Conservation (phyloP, 371 early-diverging fungal genomes). For the Apophysomyces sp. region DNA sequence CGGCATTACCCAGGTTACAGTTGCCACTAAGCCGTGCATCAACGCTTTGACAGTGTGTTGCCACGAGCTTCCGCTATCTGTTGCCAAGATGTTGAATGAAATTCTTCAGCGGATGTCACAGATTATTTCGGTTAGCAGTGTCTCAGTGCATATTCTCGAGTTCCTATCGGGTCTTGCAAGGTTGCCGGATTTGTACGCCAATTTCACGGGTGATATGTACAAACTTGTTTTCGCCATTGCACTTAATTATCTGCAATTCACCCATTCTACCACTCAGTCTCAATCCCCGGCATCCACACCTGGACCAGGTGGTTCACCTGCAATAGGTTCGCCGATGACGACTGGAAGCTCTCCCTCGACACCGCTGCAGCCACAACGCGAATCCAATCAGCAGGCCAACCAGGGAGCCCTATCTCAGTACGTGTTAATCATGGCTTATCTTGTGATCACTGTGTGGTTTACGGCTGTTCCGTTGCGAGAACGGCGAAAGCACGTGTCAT, state of each 20-base stretch:
- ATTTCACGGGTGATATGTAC: constrained; percentile 83
- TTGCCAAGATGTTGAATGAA: constrained; percentile 73
- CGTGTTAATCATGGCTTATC: constrained; percentile 86
- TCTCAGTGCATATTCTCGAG: constrained; percentile 88
- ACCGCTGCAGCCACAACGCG: constrained; percentile 4
- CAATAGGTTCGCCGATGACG: constrained; percentile 9
- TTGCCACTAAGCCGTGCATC: constrained; percentile 78
- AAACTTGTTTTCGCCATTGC: constrained; percentile 92
- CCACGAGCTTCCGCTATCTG: constrained; percentile 77
- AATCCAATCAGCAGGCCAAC: constrained; percentile 1
- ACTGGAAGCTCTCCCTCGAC: constrained; percentile 18
- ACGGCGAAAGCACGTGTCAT: constrained; percentile 78
- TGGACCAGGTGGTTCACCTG: constrained; percentile 6
- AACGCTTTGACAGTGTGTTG: constrained; percentile 82
- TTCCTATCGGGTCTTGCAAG: constrained; percentile 85
- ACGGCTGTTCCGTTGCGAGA: constrained; percentile 72
- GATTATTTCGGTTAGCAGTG: constrained; percentile 77
- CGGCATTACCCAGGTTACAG: constrained; percentile 76
- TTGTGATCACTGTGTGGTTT: constrained; percentile 90
- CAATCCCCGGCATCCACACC: constrained; percentile 12
- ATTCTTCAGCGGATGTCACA: constrained; percentile 79
- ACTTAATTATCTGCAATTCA: constrained; percentile 82
- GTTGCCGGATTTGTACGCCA: constrained; percentile 77
- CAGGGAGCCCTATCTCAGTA: constrained; percentile 70
- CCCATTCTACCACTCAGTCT: constrained; percentile 37